These are phyloP conservation scores for Termitomyces sp. DNA, from an alignment of 768 basidiomycete genomes.

Conservation along the genomic window DNA sequence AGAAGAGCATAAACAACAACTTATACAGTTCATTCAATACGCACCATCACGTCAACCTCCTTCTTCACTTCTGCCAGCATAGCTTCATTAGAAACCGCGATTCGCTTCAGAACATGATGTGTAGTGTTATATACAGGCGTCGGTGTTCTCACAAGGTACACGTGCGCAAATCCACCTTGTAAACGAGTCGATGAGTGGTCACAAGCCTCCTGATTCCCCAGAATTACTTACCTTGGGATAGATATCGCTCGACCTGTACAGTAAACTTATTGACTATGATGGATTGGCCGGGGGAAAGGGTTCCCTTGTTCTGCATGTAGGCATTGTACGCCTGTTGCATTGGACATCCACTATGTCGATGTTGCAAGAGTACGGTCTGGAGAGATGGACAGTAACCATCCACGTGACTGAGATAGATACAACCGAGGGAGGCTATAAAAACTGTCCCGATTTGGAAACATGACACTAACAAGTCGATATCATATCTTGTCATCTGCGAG, in stretches of 20 bases:
- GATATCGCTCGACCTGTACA: constrained; percentile 90
- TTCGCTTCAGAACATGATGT: constrained; percentile 95
- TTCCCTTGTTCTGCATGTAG: constrained; percentile 56
- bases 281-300: constrained; percentile 75
- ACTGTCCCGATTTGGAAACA: constrained; percentile 1
- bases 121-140: constrained; percentile 86
- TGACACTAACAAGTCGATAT: background rate
- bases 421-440: background rate
- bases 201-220: constrained; percentile 1
- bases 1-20: constrained; percentile 22
- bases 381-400: background rate
- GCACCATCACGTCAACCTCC: constrained; percentile 98
- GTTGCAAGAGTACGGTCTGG: constrained; percentile 2
- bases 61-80: constrained; percentile 93
- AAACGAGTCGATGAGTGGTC: constrained; percentile 10
- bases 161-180: constrained; percentile 94
- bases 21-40: constrained; percentile 14
- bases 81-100: constrained; percentile 84
- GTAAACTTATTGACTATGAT: constrained; percentile 86
- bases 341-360: constrained; percentile 6
- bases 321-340: constrained; percentile 51
- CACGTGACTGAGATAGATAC: constrained; percentile 7
- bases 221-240: constrained; percentile 74
- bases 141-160: constrained; percentile 88
- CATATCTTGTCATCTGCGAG: constrained; percentile 6